A percentile compares a stretch with the other conserved stretches of the same genome.
phyloP scores from a whole-genome alignment of 306 rosid genomes.

The Sindora glabra region DNA sequence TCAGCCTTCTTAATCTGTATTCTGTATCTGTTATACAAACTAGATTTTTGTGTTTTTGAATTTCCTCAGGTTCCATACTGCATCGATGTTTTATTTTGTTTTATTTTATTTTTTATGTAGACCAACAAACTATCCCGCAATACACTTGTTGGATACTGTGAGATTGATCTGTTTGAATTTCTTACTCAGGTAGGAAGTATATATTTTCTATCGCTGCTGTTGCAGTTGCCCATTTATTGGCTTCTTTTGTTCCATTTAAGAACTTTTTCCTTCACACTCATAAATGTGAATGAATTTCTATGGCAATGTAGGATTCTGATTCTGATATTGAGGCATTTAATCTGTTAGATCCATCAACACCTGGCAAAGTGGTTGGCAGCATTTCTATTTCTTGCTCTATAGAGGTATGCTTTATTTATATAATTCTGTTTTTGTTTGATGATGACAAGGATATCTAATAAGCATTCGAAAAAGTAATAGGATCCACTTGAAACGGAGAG shows the following conservation, averaged over 20 bases:
- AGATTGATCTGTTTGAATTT: constrained; percentile 81
- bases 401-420: constrained; percentile 47
- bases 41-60: not conserved
- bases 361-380: constrained; percentile 59
- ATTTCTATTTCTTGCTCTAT: constrained; percentile 67
- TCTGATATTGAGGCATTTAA: constrained; percentile 43
- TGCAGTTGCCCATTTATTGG: not conserved
- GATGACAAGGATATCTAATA: constrained; percentile 21
- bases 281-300: constrained; percentile 4
- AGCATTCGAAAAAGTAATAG: constrained; percentile 35
- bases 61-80: not conserved
- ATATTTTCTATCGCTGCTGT: not conserved
- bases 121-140: constrained; percentile 75
- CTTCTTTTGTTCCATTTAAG: not conserved
- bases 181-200: constrained; percentile 52
- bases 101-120: constrained; percentile 41
- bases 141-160: constrained; percentile 82
- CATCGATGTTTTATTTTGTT: too few relatives aligned
- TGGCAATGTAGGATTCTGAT: constrained; percentile 51
- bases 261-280: constrained; percentile 7
- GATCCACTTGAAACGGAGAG: constrained; percentile 86
- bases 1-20: not conserved
- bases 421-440: constrained; percentile 6
- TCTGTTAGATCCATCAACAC: constrained; percentile 70
- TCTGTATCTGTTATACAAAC: not conserved